Percentiles rank a stretch among this genome's conserved stretches.
These are phyloP conservation scores for Teratosphaeria destructans DNA, from an alignment of 2,329 filamentous ascomycete genomes.

Conservation along the genomic window DNA sequence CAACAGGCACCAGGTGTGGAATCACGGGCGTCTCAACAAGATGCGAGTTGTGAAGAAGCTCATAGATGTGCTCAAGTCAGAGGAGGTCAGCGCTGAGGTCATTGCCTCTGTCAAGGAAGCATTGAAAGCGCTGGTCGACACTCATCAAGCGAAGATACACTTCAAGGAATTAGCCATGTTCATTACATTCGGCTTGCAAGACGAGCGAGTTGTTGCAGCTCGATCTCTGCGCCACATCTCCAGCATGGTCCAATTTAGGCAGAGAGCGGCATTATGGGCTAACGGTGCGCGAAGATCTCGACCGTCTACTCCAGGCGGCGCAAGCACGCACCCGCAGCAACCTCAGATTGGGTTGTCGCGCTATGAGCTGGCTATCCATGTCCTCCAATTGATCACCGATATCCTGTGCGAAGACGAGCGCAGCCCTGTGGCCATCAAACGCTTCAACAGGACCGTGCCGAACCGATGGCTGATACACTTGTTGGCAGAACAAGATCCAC, in stretches of 20 bases:
- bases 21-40: slow-evolving; percentile 70
- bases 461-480: slow-evolving; percentile 76
- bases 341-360: slow-evolving; percentile 11
- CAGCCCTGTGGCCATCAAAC: slow-evolving; percentile 29
- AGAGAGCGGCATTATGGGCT: slow-evolving; percentile 20
- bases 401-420: slow-evolving; percentile 16
- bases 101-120: slow-evolving; percentile 68
- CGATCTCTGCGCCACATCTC: slow-evolving; percentile 15
- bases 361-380: slow-evolving; percentile 19
- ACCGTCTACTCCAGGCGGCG: slow-evolving; percentile 17
- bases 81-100: slow-evolving; percentile 61
- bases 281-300: slow-evolving; percentile 13
- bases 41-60: slow-evolving; percentile 91
- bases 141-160: slow-evolving; percentile 72
- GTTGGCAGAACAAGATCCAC: slow-evolving; percentile 73
- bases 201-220: slow-evolving; percentile 33
- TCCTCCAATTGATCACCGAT: slow-evolving; percentile 18
- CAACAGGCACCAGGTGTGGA: slow-evolving; percentile 88
- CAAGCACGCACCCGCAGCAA: neutral
- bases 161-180: slow-evolving; percentile 82
- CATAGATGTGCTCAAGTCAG: slow-evolving; percentile 80
- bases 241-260: slow-evolving; percentile 17
- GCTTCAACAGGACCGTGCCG: slow-evolving; percentile 88
- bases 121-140: slow-evolving; percentile 68
- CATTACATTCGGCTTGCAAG: slow-evolving; percentile 83